These are phyloP conservation scores for Aureobasidium sp. DNA, from an alignment of 2,329 filamentous ascomycete species.

Conservation along the genomic window DNA sequence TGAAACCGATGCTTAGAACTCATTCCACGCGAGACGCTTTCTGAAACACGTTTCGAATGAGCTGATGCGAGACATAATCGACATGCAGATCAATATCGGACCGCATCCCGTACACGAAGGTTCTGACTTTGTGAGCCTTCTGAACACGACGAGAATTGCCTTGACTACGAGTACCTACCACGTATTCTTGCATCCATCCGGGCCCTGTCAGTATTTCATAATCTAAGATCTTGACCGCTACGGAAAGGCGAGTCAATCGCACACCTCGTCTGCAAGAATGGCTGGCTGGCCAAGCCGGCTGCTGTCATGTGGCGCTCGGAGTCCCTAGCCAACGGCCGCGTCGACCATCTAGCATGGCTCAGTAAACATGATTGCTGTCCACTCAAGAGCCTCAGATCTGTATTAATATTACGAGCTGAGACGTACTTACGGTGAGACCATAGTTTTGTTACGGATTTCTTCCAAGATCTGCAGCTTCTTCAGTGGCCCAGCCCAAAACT, in stretches of 20 bases:
- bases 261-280: background rate
- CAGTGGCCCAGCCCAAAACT: background rate
- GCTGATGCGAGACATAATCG: conserved; percentile 6
- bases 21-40: background rate
- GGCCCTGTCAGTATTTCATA: background rate
- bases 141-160: background rate
- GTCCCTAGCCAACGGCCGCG: background rate
- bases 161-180: too few relatives aligned
- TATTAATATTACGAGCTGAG: conserved; percentile 4
- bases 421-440: conserved; percentile 7
- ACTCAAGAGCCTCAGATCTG: conserved; percentile 4
- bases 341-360: background rate
- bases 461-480: background rate
- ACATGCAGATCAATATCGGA: background rate
- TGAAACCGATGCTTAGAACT: background rate
- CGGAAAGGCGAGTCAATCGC: background rate
- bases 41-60: conserved; percentile 2
- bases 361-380: background rate
- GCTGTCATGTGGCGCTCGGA: background rate
- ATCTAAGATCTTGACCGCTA: background rate
- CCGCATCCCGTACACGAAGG: background rate
- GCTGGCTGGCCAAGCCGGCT: conserved; percentile 1
- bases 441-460: conserved; percentile 1
- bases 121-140: background rate
- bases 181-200: background rate